phyloP scores from a whole-genome alignment of 2,329 filamentous ascomycete genomes.

The Botrytis deweyae region DNA sequence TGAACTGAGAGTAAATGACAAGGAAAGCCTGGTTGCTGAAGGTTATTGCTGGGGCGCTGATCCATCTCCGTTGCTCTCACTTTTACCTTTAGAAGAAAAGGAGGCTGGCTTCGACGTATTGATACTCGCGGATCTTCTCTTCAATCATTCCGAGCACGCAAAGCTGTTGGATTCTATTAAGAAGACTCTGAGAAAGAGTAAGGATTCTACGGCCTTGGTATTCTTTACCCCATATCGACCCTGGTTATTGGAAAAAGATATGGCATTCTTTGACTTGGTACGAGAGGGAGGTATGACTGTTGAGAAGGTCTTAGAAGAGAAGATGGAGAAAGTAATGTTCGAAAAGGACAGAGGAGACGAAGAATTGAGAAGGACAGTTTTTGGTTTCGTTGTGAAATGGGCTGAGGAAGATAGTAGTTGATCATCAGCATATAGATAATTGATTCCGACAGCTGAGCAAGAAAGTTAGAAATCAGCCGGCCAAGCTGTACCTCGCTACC shows the following conservation, averaged over 20 bases:
- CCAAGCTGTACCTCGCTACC: too few species aligned
- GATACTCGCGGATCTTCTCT: constrained; percentile 84
- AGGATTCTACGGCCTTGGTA: constrained; percentile 60
- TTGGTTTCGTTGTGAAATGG: constrained; percentile 39
- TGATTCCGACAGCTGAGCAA: not conserved
- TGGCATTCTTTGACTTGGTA: constrained; percentile 81
- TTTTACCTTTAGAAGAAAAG: constrained; percentile 44
- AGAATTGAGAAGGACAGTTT: constrained; percentile 73
- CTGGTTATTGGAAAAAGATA: constrained; percentile 82
- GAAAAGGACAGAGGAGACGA: constrained; percentile 85
- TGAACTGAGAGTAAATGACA: constrained; percentile 9
- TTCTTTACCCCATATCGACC: constrained; percentile 95
- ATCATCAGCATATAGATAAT: not conserved
- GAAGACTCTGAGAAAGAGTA: constrained; percentile 57
- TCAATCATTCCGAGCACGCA: constrained; percentile 83
- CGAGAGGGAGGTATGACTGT: constrained; percentile 70
- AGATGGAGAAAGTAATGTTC: constrained; percentile 85
- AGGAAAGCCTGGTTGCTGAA: constrained; percentile 52
- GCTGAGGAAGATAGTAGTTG: not conserved
- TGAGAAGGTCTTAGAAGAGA: constrained; percentile 75
- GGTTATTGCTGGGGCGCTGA: constrained; percentile 85
- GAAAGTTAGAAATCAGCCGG: not conserved
- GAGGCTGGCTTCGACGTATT: constrained; percentile 68
- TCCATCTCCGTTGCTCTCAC: constrained; percentile 55
- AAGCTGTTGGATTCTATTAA: constrained; percentile 73